Conservation (phyloP, 148 eudicot species). For the Chenopodium formosanum region DNA sequence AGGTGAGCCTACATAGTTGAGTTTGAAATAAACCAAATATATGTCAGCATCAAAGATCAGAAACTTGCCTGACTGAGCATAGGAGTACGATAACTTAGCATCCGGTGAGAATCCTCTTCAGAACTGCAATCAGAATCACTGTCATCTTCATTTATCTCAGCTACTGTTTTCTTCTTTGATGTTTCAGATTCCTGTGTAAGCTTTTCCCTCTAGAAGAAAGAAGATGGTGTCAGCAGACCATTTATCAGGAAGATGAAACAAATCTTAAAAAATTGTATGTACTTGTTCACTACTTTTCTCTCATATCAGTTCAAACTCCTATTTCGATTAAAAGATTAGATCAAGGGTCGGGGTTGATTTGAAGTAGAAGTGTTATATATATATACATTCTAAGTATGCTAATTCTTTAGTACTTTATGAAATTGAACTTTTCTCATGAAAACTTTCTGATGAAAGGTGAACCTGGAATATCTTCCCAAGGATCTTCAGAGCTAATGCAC, state of each 20-base stretch:
- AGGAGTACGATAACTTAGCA: constrained; percentile 75
- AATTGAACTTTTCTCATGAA: neutral
- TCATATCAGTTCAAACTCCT: neutral
- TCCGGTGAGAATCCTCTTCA: constrained; percentile 70
- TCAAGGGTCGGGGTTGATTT: neutral
- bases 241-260: neutral
- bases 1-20: neutral
- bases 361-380: neutral
- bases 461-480: constrained; percentile 89
- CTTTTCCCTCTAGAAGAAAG: constrained; percentile 51
- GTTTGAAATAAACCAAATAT: neutral
- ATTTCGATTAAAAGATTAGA: no score
- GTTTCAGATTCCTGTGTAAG: constrained; percentile 47
- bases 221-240: neutral
- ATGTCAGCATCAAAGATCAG: neutral
- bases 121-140: constrained; percentile 71
- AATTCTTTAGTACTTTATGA: neutral
- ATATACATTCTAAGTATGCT: neutral
- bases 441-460: neutral
- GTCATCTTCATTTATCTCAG: constrained; percentile 51
- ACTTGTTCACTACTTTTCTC: neutral
- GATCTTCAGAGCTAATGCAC: constrained; percentile 70
- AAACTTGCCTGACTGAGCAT: constrained; percentile 66
- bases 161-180: constrained; percentile 62
- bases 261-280: no score